Evolutionary conservation across 345 rosid species (phyloP).

Genomic region (Pelargonium nanum): DNA sequence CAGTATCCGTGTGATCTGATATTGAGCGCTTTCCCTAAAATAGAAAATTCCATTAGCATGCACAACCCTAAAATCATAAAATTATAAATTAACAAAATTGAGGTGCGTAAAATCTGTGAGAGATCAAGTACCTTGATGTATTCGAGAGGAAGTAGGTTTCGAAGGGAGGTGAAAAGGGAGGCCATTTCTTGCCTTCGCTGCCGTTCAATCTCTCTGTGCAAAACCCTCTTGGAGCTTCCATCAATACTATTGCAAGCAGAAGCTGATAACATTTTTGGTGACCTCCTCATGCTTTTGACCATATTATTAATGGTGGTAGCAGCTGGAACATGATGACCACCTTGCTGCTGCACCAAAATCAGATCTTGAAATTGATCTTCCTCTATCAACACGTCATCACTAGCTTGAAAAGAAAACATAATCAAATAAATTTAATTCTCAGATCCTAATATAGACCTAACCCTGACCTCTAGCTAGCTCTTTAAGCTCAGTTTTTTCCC

Average conservation of each 20-base stretch:
- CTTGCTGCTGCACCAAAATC: not conserved
- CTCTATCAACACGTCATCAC: not conserved
- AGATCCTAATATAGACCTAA: too few species aligned
- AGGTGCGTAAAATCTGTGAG: not conserved
- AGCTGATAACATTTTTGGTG: too few species aligned
- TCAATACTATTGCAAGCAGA: too few species aligned
- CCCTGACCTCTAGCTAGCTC: too few species aligned
- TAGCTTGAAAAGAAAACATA: not conserved
- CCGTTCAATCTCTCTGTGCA: constrained; percentile 63
- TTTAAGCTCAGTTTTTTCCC: not conserved
- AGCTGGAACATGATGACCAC: too few species aligned
- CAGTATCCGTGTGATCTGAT: constrained; percentile 68
- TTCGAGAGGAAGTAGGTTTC: constrained; percentile 62
- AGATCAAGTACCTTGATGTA: constrained; percentile 39
- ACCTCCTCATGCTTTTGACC: too few species aligned
- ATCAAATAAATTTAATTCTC: too few species aligned
- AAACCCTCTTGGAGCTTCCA: constrained; percentile 36
- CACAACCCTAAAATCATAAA: not conserved
- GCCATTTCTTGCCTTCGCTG: constrained; percentile 77
- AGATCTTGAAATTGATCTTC: not conserved
- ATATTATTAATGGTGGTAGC: too few species aligned
- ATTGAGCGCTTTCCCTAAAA: constrained; percentile 71
- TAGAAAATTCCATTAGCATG: not conserved
- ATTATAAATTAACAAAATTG: not conserved
- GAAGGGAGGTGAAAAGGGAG: constrained; percentile 41